phyloP scores from a whole-genome alignment of 1,284 basidiomycete genomes.

The Boletus semigastroideus region DNA sequence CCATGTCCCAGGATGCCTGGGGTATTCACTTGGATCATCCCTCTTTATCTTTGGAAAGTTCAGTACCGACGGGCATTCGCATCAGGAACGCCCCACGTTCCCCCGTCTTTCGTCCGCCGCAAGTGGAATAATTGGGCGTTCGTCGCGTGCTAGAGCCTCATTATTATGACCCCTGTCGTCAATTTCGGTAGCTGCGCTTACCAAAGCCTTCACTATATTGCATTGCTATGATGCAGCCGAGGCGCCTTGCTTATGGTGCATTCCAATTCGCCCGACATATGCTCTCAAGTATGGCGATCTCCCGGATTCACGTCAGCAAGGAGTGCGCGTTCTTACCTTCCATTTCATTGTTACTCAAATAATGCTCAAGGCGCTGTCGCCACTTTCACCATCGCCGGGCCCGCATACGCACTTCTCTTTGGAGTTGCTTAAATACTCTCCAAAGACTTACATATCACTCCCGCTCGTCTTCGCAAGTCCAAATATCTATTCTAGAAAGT shows the following conservation, averaged over 20 bases:
- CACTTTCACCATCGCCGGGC: conserved; percentile 94
- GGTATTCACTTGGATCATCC: conserved; percentile 1
- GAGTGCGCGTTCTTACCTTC: conserved; percentile 43
- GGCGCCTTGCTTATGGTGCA: conserved; percentile 84
- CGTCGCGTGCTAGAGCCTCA: conserved; percentile 81
- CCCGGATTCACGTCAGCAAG: conserved; percentile 95
- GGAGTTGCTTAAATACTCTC: conserved; percentile 90
- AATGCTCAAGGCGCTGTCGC: conserved; percentile 83
- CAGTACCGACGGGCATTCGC: conserved; percentile 17
- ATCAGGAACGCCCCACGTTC: conserved; percentile 14
- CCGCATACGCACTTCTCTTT: conserved; percentile 91
- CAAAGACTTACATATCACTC: conserved; percentile 92
- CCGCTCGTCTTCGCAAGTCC: conserved; percentile 94
- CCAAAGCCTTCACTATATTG: conserved; percentile 77
- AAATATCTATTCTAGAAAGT: conserved; percentile 99
- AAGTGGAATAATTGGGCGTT: conserved; percentile 44
- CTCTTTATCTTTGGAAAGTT: conserved; percentile 15
- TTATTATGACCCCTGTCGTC: conserved; percentile 74
- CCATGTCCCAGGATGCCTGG: conserved; percentile 10
- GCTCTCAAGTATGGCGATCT: conserved; percentile 95
- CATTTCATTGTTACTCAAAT: conserved; percentile 7
- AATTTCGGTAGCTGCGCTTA: conserved; percentile 62
- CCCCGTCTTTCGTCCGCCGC: conserved; percentile 28
- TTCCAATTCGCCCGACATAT: conserved; percentile 98
- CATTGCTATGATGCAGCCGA: too few relatives aligned